A percentile compares a stretch with the other conserved stretches of the same genome.
These are phyloP conservation scores for Xerocomus minutiporus DNA, from an alignment of 1,284 basidiomycete genomes.

Conservation along the genomic window DNA sequence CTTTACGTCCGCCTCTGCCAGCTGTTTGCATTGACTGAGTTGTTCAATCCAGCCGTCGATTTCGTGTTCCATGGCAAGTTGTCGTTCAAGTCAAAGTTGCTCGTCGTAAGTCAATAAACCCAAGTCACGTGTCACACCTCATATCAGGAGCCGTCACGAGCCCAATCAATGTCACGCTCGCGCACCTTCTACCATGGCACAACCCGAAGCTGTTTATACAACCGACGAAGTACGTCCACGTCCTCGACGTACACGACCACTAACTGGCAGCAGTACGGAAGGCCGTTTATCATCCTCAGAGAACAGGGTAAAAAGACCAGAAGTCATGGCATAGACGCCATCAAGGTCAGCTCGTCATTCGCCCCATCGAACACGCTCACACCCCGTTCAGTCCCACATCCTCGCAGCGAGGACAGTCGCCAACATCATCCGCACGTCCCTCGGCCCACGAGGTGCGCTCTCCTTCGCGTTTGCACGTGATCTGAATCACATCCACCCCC, in stretches of 20 bases:
- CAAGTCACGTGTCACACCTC: slow-evolving; percentile 28
- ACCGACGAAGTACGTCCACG: slow-evolving; percentile 73
- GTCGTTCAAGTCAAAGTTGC: slow-evolving; percentile 11
- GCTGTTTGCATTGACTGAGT: slow-evolving; percentile 96
- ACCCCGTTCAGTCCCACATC: slow-evolving; percentile 73
- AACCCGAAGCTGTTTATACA: slow-evolving; percentile 71
- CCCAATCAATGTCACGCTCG: slow-evolving; percentile 18
- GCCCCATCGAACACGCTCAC: slow-evolving; percentile 1
- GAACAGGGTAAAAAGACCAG: slow-evolving; percentile 96
- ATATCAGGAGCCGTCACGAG: slow-evolving; percentile 26
- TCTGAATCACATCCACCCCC: slow-evolving; percentile 2
- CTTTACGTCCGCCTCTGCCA: slow-evolving; percentile 95
- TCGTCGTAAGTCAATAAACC: slow-evolving; percentile 8
- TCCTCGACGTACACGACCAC: background rate
- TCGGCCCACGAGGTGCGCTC: slow-evolving; percentile 82
- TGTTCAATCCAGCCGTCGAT: slow-evolving; percentile 96
- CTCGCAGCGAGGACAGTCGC: slow-evolving; percentile 90
- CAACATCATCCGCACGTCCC: slow-evolving; percentile 92
- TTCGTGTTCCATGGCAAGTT: slow-evolving; percentile 65
- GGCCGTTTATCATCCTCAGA: slow-evolving; percentile 95
- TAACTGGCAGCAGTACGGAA: slow-evolving; percentile 68
- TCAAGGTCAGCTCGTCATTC: slow-evolving; percentile 64
- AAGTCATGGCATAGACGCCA: slow-evolving; percentile 91
- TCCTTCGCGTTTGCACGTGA: background rate
- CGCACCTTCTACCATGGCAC: slow-evolving; percentile 24